Evolutionary conservation across 2,329 filamentous ascomycete genomes (phyloP).

Genomic region (Fusarium vanettenii): DNA sequence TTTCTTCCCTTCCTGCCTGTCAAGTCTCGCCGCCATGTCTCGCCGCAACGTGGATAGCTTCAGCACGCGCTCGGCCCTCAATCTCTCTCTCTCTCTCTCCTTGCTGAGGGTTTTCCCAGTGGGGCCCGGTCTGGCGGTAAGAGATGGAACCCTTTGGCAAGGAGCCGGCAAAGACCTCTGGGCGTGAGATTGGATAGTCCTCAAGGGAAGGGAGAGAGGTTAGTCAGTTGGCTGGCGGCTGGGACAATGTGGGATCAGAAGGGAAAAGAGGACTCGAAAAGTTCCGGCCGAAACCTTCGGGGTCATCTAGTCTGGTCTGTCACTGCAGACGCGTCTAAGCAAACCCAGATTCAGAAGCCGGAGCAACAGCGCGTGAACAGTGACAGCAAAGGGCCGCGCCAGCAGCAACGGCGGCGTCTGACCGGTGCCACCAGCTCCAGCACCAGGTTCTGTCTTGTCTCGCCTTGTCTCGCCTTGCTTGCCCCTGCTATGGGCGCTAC

Average conservation of each 20-base stretch:
- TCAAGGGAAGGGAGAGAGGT: conserved; percentile 34
- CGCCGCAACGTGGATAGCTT: conserved; percentile 36
- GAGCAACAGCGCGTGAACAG: conserved; percentile 18
- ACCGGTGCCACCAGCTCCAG: conserved; percentile 12
- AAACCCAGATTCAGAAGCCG: conserved; percentile 20
- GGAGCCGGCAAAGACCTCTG: conserved; percentile 15
- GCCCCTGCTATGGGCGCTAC: conserved; percentile 34
- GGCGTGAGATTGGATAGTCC: conserved; percentile 28
- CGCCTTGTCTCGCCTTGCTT: background rate
- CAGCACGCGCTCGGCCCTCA: conserved; percentile 33
- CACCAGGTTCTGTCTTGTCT: background rate
- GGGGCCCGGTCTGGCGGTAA: conserved; percentile 29
- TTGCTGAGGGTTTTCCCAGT: conserved; percentile 27
- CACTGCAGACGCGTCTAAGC: conserved; percentile 11
- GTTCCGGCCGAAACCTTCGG: conserved; percentile 39
- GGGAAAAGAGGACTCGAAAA: conserved; percentile 18
- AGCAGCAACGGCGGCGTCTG: conserved; percentile 23
- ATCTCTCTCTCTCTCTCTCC: conserved; percentile 18
- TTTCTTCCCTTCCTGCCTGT: conserved; percentile 1
- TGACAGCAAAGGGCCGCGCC: conserved; percentile 12
- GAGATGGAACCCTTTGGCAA: conserved; percentile 20
- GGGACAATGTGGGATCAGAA: conserved; percentile 27
- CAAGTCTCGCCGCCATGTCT: conserved; percentile 39
- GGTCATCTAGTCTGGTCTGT: conserved; percentile 21
- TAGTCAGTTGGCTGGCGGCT: conserved; percentile 4